Evolutionary conservation across 2,329 filamentous ascomycete genomes (phyloP).

Genomic region (Aureobasidium sp.): DNA sequence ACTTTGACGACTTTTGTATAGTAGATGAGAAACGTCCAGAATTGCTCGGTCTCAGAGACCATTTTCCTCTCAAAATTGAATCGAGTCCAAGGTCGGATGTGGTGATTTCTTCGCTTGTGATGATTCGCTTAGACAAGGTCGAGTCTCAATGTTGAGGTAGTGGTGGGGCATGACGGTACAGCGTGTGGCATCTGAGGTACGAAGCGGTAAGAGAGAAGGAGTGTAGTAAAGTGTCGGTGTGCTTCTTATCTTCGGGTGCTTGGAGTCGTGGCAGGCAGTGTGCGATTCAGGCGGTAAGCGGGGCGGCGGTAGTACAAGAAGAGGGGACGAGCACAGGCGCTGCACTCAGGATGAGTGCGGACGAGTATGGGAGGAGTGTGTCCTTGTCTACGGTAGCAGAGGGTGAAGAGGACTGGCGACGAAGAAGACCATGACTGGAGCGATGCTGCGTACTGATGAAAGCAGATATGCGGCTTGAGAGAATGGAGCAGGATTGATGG

Average conservation of each 20-base stretch:
- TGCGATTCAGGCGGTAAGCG: constrained; percentile 1
- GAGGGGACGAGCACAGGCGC: not conserved
- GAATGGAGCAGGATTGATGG: not conserved
- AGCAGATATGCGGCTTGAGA: not conserved
- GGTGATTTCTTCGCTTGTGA: not conserved
- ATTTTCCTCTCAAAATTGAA: not conserved
- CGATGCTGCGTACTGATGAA: not conserved
- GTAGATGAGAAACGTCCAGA: constrained; percentile 96
- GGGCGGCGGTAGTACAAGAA: not conserved
- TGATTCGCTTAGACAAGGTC: not conserved
- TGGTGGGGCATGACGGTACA: not conserved
- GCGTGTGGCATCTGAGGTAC: not conserved
- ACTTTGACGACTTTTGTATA: constrained; percentile 46
- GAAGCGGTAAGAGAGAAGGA: too few species aligned
- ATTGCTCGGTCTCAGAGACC: constrained; percentile 32
- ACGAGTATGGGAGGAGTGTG: not conserved
- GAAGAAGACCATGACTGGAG: not conserved
- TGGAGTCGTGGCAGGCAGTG: not conserved
- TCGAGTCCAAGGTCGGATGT: not conserved
- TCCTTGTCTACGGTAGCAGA: not conserved
- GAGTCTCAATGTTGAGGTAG: not conserved
- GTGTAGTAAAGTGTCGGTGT: not conserved
- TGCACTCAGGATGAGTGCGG: not conserved
- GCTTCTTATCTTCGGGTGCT: not conserved
- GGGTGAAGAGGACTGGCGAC: not conserved